A percentile compares a stretch with the other conserved stretches of the same genome.
Evolutionary conservation across 2,329 filamentous ascomycete species (phyloP).

Genomic region (Mollisia scopiformis): DNA sequence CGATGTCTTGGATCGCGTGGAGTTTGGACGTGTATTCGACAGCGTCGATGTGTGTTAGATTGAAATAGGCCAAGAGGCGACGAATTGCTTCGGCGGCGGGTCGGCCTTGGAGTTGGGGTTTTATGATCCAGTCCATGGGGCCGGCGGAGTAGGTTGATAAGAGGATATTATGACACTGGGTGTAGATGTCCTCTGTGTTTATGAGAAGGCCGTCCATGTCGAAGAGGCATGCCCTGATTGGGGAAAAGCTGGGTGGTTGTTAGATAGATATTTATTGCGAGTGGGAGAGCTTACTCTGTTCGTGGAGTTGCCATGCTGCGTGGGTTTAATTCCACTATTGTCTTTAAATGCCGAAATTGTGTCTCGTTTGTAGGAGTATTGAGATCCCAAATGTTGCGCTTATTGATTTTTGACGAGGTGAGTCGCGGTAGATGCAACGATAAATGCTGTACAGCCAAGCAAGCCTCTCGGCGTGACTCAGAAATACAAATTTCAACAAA

Average conservation of each 20-base stretch:
- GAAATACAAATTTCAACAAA: background rate
- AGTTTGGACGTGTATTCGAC: constrained; percentile 65
- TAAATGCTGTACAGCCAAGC: background rate
- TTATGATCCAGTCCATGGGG: constrained; percentile 83
- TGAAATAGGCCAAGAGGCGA: constrained; percentile 78
- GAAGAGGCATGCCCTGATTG: constrained; percentile 89
- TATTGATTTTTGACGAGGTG: constrained; percentile 1
- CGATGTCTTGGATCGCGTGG: constrained; percentile 64
- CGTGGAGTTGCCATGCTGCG: constrained; percentile 17
- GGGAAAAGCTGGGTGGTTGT: constrained; percentile 62
- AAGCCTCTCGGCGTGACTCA: constrained; percentile 16
- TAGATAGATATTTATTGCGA: constrained; percentile 1
- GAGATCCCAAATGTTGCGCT: background rate
- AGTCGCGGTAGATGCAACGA: background rate
- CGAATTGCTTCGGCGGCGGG: constrained; percentile 46
- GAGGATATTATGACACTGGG: constrained; percentile 78
- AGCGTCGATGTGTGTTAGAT: constrained; percentile 68
- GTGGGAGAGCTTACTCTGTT: constrained; percentile 21
- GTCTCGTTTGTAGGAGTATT: background rate
- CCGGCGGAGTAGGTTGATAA: constrained; percentile 75
- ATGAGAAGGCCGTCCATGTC: constrained; percentile 98
- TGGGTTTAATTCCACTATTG: background rate
- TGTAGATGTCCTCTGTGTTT: constrained; percentile 90
- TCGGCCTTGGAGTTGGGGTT: constrained; percentile 69
- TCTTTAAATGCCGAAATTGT: too few relatives aligned